Evolutionary conservation across 495 filamentous ascomycete species (phyloP), one percentile per base, ranked within the genome.

Genomic region (Letharia columbiana): DNA sequence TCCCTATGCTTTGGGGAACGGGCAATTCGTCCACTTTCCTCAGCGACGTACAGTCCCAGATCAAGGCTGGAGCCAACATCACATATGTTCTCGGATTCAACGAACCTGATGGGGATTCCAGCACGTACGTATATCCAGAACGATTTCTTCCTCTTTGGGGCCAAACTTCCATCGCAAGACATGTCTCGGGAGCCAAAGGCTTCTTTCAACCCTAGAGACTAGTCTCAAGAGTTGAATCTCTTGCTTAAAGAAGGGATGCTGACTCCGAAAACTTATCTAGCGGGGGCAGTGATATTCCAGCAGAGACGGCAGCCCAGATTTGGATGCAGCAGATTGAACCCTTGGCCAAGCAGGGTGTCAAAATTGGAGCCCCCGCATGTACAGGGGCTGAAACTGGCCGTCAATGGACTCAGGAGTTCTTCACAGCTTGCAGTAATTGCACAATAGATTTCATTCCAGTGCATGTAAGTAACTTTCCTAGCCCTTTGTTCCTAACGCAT

Each of bases 1-100:
- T 92, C n/a, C 89, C 89, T 41, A 90, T 90, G 89, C 80, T 91
- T 41, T 92, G 86, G 87, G 89, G 89, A n/a, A 70, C 70, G 28
- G 71, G 77, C 58, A 74, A 73, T 70, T 78, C 83, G 63, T 83
- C 77, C 9, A 72, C 79, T 15, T 89, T 89, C 74, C 74, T 84
- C 41, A 75, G 80, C 57, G 77, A 76, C 20, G 79, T 91, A 35
- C 75, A 71, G 57, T 41, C 67, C 13, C 77, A 84, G 69, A 80
- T 88, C 66, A 69, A 76, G 40, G 67, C 69, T 23, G 84, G 85
- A 20, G 75, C 77, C n/a, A 83, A 84, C 39, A 85, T 92, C 69
- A 81, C 72, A 10, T 81, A 88, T 67, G 83, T 90, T 13, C 76
- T 92, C 41, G 80, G 77, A 31, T 91, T 90, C 77, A 92, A 92